Percentiles rank a stretch among this genome's conserved stretches.
Conservation (phyloP, 805 yeast species). For the Myxozyma geophila region DNA sequence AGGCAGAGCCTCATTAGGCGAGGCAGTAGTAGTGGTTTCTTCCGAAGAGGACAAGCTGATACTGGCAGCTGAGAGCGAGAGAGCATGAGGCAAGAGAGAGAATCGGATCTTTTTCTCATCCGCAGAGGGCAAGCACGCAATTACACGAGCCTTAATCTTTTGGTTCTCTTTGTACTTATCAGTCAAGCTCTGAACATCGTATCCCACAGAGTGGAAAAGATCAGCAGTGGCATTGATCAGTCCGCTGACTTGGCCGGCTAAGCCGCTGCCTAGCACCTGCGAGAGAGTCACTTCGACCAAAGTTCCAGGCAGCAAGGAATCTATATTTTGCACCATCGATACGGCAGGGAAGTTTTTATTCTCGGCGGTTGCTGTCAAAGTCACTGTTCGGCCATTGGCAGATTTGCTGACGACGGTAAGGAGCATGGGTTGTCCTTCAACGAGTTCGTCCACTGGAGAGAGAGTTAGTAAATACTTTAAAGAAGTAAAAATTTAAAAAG, state of each 20-base stretch:
- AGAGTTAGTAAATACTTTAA: not conserved
- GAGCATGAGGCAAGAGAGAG: slow-evolving; percentile 63
- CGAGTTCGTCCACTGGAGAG: slow-evolving; percentile 44
- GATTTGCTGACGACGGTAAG: slow-evolving; percentile 58
- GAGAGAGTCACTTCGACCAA: slow-evolving; percentile 73
- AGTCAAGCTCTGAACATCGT: slow-evolving; percentile 53
- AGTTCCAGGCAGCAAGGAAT: slow-evolving; percentile 85
- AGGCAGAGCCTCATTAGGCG: slow-evolving; percentile 68
- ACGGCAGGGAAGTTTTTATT: slow-evolving; percentile 60
- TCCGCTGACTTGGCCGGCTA: slow-evolving; percentile 68
- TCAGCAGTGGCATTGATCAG: slow-evolving; percentile 68
- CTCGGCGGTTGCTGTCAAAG: slow-evolving; percentile 54
- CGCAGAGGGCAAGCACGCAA: slow-evolving; percentile 29
- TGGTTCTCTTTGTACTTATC: slow-evolving; percentile 72
- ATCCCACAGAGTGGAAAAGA: slow-evolving; percentile 64
- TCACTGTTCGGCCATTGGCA: slow-evolving; percentile 59
- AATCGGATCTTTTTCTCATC: slow-evolving; percentile 60
- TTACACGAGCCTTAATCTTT: slow-evolving; percentile 38
- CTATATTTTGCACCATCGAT: slow-evolving; percentile 54
- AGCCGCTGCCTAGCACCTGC: slow-evolving; percentile 63
- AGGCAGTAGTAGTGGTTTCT: not conserved
- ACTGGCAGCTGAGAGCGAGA: slow-evolving; percentile 44
- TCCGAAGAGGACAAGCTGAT: not conserved
- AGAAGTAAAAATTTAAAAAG: not conserved
- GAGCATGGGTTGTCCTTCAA: slow-evolving; percentile 72